These are phyloP conservation scores for Sporothrix phasma DNA, from an alignment of 2,329 filamentous ascomycete species.

Conservation along the genomic window DNA sequence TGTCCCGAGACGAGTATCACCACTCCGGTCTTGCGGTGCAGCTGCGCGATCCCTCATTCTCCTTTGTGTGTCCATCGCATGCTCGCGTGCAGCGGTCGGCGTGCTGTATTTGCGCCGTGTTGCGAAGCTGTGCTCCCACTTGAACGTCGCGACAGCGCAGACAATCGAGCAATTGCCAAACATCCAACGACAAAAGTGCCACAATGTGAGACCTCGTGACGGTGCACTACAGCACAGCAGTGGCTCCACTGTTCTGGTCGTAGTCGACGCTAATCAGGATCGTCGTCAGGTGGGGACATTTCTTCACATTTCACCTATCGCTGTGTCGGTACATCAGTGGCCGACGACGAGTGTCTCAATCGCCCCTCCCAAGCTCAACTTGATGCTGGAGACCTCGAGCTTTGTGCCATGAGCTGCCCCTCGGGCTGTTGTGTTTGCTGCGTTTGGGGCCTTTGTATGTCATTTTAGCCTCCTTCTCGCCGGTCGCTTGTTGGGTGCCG, in stretches of 20 bases:
- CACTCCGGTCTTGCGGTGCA: background rate
- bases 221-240: too few species aligned
- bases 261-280: too few species aligned
- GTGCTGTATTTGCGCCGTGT: background rate
- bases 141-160: background rate
- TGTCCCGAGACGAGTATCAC: background rate
- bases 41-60: background rate
- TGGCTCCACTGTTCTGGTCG: too few species aligned
- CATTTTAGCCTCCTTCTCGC: background rate
- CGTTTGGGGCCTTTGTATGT: background rate
- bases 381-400: background rate
- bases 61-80: background rate
- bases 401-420: too few species aligned
- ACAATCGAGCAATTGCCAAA: background rate
- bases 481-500: background rate
- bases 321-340: conserved; percentile 7
- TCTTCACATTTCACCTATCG: background rate
- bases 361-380: background rate
- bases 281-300: background rate
- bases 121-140: too few species aligned
- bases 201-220: background rate
- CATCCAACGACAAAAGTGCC: background rate
- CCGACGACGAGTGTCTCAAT: background rate
- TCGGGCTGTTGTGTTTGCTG: background rate
- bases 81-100: background rate